These are phyloP conservation scores for Xerophyta viscosa DNA, from an alignment of 106 monocot species.

Conservation along the genomic window DNA sequence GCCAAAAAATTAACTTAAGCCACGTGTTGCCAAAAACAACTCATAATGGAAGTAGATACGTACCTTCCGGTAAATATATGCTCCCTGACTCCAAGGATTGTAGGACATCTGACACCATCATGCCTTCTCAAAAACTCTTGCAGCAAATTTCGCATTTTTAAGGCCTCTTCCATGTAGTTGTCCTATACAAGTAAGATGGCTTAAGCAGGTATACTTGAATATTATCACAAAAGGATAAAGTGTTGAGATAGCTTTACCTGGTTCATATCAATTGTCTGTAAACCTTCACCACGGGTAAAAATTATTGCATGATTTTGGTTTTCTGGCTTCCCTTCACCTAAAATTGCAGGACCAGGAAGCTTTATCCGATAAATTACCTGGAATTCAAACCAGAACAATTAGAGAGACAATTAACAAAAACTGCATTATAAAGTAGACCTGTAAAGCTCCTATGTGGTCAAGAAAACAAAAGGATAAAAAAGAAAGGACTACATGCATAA, in stretches of 20 bases:
- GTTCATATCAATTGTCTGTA: slow-evolving; percentile 97
- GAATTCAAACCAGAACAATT: too few relatives aligned
- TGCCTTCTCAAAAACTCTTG: slow-evolving; percentile 84
- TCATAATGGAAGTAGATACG: not conserved
- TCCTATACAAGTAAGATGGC: slow-evolving; percentile 32
- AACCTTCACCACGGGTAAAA: slow-evolving; percentile 95
- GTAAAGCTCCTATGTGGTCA: too few relatives aligned
- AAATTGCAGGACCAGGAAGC: slow-evolving; percentile 86
- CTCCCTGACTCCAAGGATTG: slow-evolving; percentile 91
- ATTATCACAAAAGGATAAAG: too few relatives aligned
- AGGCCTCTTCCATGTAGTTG: slow-evolving; percentile 92
- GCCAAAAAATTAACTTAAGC: too few relatives aligned
- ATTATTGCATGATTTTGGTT: slow-evolving; percentile 98
- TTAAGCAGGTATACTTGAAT: not conserved
- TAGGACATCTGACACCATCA: slow-evolving; percentile 76
- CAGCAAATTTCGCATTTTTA: slow-evolving; percentile 95
- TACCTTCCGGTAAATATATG: slow-evolving; percentile 98
- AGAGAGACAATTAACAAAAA: too few relatives aligned
- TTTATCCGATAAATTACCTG: slow-evolving; percentile 90
- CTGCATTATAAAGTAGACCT: too few relatives aligned
- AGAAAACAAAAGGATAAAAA: too few relatives aligned
- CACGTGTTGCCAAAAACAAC: too few relatives aligned
- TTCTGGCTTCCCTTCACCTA: slow-evolving; percentile 98
- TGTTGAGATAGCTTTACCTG: too few relatives aligned
- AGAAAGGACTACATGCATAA: too few relatives aligned